Evolutionary conservation across 1,284 basidiomycete genomes (phyloP).

Genomic region (Marasmius oreades): DNA sequence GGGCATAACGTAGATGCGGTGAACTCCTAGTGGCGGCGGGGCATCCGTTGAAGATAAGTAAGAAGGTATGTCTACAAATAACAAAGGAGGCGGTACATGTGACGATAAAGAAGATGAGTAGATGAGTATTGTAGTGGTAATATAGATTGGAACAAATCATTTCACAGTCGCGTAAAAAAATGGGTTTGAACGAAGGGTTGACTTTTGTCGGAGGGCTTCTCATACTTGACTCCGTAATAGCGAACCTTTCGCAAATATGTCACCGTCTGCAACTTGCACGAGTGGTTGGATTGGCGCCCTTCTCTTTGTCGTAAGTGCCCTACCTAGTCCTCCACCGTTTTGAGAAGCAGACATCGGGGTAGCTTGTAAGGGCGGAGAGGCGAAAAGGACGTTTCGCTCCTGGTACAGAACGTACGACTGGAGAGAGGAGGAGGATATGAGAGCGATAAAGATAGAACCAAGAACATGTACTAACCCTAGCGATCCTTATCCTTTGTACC

Average conservation of each 20-base stretch:
- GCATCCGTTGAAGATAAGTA: no score
- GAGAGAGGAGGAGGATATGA: conserved; percentile 4
- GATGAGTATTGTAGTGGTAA: no score
- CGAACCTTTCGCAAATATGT: conserved; percentile 66
- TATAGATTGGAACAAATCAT: no score
- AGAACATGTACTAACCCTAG: conserved; percentile 51
- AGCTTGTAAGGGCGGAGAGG: conserved; percentile 30
- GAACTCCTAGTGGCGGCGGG: no score
- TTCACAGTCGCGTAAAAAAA: no score
- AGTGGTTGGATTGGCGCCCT: conserved; percentile 36
- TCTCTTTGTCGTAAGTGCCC: conserved; percentile 44
- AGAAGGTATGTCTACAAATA: no score
- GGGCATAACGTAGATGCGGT: no score
- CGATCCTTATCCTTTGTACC: conserved; percentile 73
- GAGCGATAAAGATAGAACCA: conserved; percentile 12
- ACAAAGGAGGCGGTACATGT: no score
- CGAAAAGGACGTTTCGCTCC: conserved; percentile 68
- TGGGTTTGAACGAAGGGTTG: no score
- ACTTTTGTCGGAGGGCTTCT: not conserved
- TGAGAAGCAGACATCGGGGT: conserved; percentile 23
- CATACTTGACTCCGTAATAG: conserved; percentile 33
- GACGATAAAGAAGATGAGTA: no score
- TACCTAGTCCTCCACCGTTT: conserved; percentile 28
- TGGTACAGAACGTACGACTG: conserved; percentile 80
- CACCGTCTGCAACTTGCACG: conserved; percentile 31